These are phyloP conservation scores for Hericium erinaceus DNA, from an alignment of 768 basidiomycete species.

Conservation along the genomic window DNA sequence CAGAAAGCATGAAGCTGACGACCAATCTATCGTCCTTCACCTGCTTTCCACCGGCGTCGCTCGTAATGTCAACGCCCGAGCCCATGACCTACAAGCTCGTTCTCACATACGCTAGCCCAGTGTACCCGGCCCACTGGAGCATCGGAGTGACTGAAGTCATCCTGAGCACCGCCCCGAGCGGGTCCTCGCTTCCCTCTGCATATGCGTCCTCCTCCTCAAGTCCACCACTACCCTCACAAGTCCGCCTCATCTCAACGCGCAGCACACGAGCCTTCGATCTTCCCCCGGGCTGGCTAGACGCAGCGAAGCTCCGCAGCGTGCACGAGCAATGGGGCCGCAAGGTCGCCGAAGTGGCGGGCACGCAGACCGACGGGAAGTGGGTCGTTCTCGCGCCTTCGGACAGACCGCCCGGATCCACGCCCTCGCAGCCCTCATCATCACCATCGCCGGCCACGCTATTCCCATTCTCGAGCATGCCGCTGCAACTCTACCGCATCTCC, in stretches of 20 bases:
- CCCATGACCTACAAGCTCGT: constrained; percentile 59
- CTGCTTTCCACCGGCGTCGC: constrained; percentile 68
- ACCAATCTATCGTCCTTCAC: constrained; percentile 72
- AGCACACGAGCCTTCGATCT: constrained; percentile 63
- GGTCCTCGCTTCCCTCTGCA: not conserved
- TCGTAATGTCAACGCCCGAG: constrained; percentile 64
- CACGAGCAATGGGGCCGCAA: constrained; percentile 76
- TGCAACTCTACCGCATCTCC: constrained; percentile 70
- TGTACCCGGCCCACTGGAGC: constrained; percentile 77
- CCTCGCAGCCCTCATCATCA: constrained; percentile 16
- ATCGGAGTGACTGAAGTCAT: constrained; percentile 70
- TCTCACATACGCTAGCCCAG: constrained; percentile 64
- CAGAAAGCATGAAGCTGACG: constrained; percentile 37
- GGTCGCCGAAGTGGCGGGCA: constrained; percentile 57
- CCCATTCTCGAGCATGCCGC: constrained; percentile 26
- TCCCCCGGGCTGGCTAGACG: constrained; percentile 65
- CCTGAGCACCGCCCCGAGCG: constrained; percentile 31
- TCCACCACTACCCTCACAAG: constrained; percentile 30
- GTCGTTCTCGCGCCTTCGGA: constrained; percentile 60
- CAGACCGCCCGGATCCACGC: constrained; percentile 15
- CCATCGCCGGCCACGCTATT: constrained; percentile 5
- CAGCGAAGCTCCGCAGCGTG: constrained; percentile 48
- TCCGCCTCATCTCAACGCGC: constrained; percentile 40
- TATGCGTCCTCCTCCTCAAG: constrained; percentile 4
- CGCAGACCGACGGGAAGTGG: constrained; percentile 83